Conservation (phyloP, 305 asterid genomes). For the Fraxinus dipetala region DNA sequence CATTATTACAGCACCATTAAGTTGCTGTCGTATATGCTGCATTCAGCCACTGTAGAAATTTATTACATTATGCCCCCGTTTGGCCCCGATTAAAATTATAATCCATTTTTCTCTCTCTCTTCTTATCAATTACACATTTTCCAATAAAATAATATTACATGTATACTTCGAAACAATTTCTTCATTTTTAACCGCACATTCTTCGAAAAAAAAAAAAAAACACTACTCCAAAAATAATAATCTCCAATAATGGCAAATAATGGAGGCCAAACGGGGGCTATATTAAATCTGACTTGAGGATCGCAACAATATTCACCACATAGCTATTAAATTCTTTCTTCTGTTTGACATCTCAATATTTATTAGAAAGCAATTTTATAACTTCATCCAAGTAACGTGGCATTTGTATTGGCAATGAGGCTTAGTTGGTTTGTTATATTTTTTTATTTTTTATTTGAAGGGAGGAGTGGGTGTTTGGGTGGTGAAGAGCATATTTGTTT, state of each 20-base stretch:
- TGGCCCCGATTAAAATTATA: too few relatives aligned
- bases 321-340: slow-evolving; percentile 9
- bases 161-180: too few relatives aligned
- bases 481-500: neutral
- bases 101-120: too few relatives aligned
- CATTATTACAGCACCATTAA: slow-evolving; percentile 5
- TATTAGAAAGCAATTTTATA: neutral
- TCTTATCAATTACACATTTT: too few relatives aligned
- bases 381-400: neutral
- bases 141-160: too few relatives aligned
- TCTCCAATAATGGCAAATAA: too few relatives aligned
- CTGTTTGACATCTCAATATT: slow-evolving; percentile 4
- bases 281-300: neutral
- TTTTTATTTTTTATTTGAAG: slow-evolving; percentile 9
- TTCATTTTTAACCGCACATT: too few relatives aligned
- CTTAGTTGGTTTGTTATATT: slow-evolving; percentile 2
- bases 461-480: neutral
- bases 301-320: neutral
- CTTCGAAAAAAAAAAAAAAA: too few relatives aligned
- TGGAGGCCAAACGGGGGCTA: too few relatives aligned
- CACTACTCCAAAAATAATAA: too few relatives aligned
- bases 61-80: neutral
- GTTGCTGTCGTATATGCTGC: slow-evolving; percentile 10
- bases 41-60: slow-evolving; percentile 11
- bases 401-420: neutral